Evolutionary conservation across 768 basidiomycete genomes (phyloP).

Genomic region (Amanita rubescens): DNA sequence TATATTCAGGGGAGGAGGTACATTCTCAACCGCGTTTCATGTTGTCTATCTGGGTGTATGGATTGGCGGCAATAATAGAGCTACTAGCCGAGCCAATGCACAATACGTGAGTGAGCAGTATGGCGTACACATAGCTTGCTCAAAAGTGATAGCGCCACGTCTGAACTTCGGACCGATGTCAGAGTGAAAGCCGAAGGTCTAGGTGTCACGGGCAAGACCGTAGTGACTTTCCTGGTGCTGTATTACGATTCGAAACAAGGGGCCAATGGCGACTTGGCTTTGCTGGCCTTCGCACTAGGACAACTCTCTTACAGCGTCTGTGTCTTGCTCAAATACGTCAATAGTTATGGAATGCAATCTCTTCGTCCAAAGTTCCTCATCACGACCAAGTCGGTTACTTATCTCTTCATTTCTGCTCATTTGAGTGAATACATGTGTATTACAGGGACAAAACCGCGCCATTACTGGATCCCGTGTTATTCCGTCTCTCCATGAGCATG

Average conservation of each 20-base stretch:
- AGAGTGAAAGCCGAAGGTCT: conserved; percentile 84
- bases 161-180: conserved; percentile 55
- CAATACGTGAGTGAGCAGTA: conserved; percentile 43
- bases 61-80: conserved; percentile 67
- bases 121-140: background rate
- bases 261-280: conserved; percentile 38
- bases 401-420: background rate
- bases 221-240: conserved; percentile 63
- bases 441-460: conserved; percentile 9
- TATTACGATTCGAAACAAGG: conserved; percentile 34
- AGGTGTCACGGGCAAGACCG: conserved; percentile 68
- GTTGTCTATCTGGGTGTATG: conserved; percentile 61
- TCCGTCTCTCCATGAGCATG: conserved; percentile 73
- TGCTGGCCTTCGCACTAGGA: conserved; percentile 82
- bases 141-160: conserved; percentile 46
- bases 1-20: conserved; percentile 45
- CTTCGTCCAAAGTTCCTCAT: conserved; percentile 25
- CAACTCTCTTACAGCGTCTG: conserved; percentile 67
- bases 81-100: conserved; percentile 80
- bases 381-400: conserved; percentile 1
- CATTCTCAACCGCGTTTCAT: conserved; percentile 58
- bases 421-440: background rate
- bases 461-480: conserved; percentile 30
- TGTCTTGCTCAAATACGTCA: conserved; percentile 50
- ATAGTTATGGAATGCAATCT: conserved; percentile 26